Conservation (phyloP, 2,329 filamentous ascomycete genomes). For the Chrysoporthe puriensis region DNA sequence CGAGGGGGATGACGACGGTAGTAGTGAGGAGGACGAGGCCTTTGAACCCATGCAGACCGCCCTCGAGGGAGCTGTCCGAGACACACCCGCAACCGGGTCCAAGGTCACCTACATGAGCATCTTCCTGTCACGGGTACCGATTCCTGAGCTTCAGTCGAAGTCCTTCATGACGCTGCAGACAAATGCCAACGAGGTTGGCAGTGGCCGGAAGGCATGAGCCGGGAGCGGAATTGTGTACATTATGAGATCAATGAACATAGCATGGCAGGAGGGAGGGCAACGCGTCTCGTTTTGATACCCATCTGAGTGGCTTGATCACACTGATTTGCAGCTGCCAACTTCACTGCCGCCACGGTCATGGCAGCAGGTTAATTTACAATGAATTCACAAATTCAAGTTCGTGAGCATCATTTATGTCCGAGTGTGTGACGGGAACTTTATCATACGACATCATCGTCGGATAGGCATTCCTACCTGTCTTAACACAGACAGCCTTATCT, state of each 20-base stretch:
- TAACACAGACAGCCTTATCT: too few relatives aligned
- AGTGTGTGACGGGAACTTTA: too few relatives aligned
- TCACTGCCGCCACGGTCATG: not conserved
- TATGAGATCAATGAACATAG: not conserved
- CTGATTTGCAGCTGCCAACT: not conserved
- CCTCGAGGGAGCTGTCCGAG: slow-evolving; percentile 55
- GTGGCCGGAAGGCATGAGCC: not conserved
- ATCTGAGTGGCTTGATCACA: slow-evolving; percentile 1
- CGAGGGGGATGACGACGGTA: slow-evolving; percentile 29
- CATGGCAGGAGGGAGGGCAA: not conserved
- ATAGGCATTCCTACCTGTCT: too few relatives aligned
- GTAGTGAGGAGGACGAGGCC: slow-evolving; percentile 37
- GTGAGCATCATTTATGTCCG: too few relatives aligned
- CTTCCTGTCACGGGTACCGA: slow-evolving; percentile 57
- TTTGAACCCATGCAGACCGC: slow-evolving; percentile 64
- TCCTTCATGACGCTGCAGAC: slow-evolving; percentile 53
- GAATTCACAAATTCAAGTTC: too few relatives aligned
- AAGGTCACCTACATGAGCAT: slow-evolving; percentile 60
- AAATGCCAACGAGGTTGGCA: slow-evolving; percentile 39
- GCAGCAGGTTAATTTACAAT: not conserved
- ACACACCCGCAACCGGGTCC: slow-evolving; percentile 48
- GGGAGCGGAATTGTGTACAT: not conserved
- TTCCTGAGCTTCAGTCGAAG: slow-evolving; percentile 58
- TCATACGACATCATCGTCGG: too few relatives aligned
- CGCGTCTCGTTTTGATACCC: slow-evolving; percentile 1